Conservation (phyloP, 2,329 filamentous ascomycete genomes). For the Xylariales sp. region DNA sequence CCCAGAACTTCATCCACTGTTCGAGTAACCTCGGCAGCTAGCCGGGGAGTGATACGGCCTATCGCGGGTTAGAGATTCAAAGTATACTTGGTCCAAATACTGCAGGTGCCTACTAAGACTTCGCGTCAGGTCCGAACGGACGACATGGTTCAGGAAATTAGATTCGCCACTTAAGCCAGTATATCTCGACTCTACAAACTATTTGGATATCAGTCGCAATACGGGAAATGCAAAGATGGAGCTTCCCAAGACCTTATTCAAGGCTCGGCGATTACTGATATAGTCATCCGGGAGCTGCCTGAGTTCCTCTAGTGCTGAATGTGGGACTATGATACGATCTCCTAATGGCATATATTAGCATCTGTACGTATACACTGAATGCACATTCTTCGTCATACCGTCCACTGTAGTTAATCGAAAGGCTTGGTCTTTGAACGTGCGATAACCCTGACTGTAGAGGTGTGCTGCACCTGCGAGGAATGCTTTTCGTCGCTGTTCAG, state of each 20-base stretch:
- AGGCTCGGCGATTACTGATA: constrained; percentile 22
- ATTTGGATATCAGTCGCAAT: constrained; percentile 3
- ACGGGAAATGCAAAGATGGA: not conserved
- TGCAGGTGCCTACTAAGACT: constrained; percentile 13
- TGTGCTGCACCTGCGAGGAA: constrained; percentile 15
- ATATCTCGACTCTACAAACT: constrained; percentile 15
- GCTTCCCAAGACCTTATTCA: constrained; percentile 5
- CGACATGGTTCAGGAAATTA: constrained; percentile 15
- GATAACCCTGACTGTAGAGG: constrained; percentile 20
- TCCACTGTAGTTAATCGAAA: constrained; percentile 17
- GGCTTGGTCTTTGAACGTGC: constrained; percentile 16
- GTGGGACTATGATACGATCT: constrained; percentile 25
- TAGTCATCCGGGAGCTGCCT: constrained; percentile 22
- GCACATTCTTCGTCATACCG: constrained; percentile 11
- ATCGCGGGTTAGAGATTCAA: not conserved
- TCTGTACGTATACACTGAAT: not conserved
- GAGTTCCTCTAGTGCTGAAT: constrained; percentile 23
- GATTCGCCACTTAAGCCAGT: constrained; percentile 11
- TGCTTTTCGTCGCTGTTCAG: constrained; percentile 18
- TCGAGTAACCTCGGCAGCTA: constrained; percentile 33
- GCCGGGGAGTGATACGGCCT: constrained; percentile 30
- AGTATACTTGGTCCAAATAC: not conserved
- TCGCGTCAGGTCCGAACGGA: constrained; percentile 19
- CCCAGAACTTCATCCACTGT: constrained; percentile 31
- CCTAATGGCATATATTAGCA: constrained; percentile 11